A percentile compares a stretch with the other conserved stretches of the same genome.
These are phyloP conservation scores for Plasmodium vinckei DNA, from an alignment of 169 alveolate species.

Conservation along the genomic window DNA sequence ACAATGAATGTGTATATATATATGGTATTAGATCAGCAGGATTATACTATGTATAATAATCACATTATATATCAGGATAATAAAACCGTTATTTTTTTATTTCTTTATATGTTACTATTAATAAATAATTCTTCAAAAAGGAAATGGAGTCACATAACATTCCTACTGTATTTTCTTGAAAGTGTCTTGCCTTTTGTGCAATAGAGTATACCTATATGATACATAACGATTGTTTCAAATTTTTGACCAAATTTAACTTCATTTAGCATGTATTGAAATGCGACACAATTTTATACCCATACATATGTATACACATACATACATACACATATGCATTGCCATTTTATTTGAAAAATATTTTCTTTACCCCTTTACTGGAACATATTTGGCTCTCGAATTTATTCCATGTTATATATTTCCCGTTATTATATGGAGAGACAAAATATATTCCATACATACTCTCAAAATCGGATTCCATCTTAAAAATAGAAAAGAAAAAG, in stretches of 20 bases:
- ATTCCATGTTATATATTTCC: conserved; percentile 46
- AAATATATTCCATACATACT: conserved; percentile 45
- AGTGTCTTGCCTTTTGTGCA: background rate
- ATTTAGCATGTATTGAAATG: background rate
- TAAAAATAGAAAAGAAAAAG: background rate
- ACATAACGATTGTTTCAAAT: no score
- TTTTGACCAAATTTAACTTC: background rate
- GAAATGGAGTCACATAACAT: conserved; percentile 20
- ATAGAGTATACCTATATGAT: background rate
- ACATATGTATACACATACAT: no score
- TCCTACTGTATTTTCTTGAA: conserved; percentile 7
- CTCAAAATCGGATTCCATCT: conserved; percentile 27
- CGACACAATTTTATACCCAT: background rate
- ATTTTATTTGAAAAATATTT: no score
- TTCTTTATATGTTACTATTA: conserved; percentile 28
- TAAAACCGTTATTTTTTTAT: background rate
- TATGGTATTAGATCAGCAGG: background rate
- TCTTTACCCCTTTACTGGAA: conserved; percentile 6
- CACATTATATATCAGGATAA: background rate
- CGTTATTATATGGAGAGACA: conserved; percentile 36
- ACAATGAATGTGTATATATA: background rate
- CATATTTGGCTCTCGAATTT: conserved; percentile 45
- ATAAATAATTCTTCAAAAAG: conserved; percentile 40
- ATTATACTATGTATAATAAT: background rate
- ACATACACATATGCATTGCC: background rate